phyloP scores from a whole-genome alignment of 2,329 filamentous ascomycete genomes.

The Apiospora sp. region DNA sequence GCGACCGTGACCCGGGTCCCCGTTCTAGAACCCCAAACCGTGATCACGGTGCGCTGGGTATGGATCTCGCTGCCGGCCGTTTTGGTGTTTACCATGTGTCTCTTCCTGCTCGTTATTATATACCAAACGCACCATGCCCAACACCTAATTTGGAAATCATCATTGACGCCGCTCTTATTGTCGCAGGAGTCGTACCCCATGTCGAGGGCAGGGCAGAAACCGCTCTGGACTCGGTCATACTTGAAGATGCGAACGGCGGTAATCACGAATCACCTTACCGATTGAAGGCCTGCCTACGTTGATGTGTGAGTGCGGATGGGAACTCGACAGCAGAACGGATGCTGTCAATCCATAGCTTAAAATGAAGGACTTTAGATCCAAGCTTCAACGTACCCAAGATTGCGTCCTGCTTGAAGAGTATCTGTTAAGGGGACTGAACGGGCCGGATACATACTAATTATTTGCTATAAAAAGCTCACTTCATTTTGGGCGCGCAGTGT shows the following conservation, averaged over 20 bases:
- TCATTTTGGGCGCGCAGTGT: too few relatives aligned
- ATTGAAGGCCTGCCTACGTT: neutral
- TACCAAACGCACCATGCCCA: conserved; percentile 10
- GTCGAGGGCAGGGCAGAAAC: neutral
- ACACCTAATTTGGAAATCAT: conserved; percentile 25
- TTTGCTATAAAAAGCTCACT: neutral
- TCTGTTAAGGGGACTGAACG: neutral
- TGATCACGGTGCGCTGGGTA: conserved; percentile 18
- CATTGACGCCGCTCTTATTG: conserved; percentile 16
- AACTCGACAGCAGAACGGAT: neutral
- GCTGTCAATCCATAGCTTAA: neutral
- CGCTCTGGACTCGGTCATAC: conserved; percentile 5
- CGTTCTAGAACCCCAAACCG: neutral
- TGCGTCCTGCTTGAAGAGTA: neutral
- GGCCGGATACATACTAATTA: neutral
- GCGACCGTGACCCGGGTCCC: neutral
- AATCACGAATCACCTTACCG: conserved; percentile 17
- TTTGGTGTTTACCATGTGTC: neutral
- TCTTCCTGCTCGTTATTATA: neutral
- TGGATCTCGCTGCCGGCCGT: conserved; percentile 15
- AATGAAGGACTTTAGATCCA: neutral
- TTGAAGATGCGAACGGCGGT: conserved; percentile 20
- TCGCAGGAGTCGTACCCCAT: conserved; percentile 21
- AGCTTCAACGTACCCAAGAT: neutral
- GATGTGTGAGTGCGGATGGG: neutral